Evolutionary conservation across 2,329 filamentous ascomycete species (phyloP).

Genomic region (Alternaria postmessia): DNA sequence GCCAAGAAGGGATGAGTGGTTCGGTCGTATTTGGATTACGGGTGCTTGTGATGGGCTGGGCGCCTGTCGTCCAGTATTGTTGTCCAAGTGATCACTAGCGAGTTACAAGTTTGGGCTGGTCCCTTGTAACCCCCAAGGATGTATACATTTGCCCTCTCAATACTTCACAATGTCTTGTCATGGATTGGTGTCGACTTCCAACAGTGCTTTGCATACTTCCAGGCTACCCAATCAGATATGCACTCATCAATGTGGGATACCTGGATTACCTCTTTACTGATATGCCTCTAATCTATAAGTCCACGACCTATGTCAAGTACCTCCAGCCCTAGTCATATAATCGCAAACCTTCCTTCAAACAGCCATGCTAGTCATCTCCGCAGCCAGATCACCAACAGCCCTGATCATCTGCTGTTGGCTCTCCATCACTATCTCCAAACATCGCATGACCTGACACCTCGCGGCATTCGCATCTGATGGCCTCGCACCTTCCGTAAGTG

Average conservation of each 20-base stretch:
- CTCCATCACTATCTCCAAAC: neutral
- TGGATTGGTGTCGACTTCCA: neutral
- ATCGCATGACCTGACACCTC: neutral
- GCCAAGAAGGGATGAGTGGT: constrained; percentile 10
- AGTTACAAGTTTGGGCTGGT: neutral
- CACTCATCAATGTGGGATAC: fast-evolving
- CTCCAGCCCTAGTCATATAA: neutral
- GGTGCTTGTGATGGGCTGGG: neutral
- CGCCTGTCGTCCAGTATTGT: neutral
- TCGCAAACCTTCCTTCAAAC: neutral
- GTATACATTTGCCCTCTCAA: neutral
- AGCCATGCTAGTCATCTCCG: neutral
- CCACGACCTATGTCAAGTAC: fast-evolving
- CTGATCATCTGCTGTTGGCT: neutral
- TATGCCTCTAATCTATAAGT: fast-evolving
- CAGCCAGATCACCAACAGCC: neutral
- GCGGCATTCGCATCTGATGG: neutral
- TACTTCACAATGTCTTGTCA: neutral
- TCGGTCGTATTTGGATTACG: neutral
- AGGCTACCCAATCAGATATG: neutral
- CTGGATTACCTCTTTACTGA: neutral
- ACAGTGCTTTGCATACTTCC: neutral
- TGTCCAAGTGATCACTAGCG: neutral
- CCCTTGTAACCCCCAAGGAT: neutral
- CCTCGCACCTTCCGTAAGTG: neutral